Evolutionary conservation across 305 asterid genomes (phyloP).

Genomic region (Fraxinus angustifolia): DNA sequence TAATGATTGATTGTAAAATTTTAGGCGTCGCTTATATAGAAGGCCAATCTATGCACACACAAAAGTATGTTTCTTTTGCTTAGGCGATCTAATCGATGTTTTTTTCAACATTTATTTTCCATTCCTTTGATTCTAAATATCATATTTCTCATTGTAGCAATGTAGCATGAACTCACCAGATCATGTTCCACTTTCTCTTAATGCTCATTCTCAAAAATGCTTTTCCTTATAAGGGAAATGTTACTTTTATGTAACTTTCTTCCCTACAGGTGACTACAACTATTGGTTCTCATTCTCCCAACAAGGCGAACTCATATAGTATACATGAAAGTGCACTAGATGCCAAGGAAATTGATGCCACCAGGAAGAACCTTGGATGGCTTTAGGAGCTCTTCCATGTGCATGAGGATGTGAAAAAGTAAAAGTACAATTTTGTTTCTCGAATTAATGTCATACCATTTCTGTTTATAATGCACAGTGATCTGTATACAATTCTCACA

Average conservation of each 20-base stretch:
- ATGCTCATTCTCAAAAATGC: slow-evolving; percentile 42
- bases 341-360: not conserved
- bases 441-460: not conserved
- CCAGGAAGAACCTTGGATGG: not conserved
- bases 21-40: slow-evolving; percentile 60
- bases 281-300: not conserved
- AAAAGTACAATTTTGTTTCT: no score
- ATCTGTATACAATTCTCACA: no score
- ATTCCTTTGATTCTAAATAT: slow-evolving; percentile 6
- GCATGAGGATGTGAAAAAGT: not conserved
- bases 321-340: not conserved
- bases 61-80: slow-evolving; percentile 26
- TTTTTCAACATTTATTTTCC: not conserved
- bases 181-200: slow-evolving; percentile 59
- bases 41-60: slow-evolving; percentile 61
- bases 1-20: slow-evolving; percentile 55
- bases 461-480: not conserved
- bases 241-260: not conserved
- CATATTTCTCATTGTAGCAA: slow-evolving; percentile 40
- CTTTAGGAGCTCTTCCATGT: not conserved
- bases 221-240: not conserved
- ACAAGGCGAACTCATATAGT: not conserved
- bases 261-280: not conserved
- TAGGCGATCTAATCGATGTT: not conserved
- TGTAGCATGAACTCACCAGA: slow-evolving; percentile 71